These are phyloP conservation scores for Gautieria morchelliformis DNA, from an alignment of 768 basidiomycete species.

Conservation along the genomic window DNA sequence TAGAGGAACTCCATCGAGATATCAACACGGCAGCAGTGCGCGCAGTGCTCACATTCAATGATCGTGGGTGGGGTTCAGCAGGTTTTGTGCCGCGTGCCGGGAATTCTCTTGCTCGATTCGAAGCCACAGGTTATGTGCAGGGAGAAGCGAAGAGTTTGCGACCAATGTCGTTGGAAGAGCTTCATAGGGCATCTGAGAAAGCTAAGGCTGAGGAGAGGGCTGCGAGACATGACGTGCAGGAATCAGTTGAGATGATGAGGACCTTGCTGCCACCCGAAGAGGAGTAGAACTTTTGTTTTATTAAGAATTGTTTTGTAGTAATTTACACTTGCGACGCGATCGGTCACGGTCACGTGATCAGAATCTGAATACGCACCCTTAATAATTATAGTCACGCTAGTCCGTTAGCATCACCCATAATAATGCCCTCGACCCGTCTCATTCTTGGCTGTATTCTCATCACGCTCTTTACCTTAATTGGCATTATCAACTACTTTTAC, in stretches of 20 bases:
- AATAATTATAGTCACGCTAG: neutral
- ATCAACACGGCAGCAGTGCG: conserved; percentile 84
- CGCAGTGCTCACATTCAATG: conserved; percentile 74
- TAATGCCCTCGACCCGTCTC: conserved; percentile 19
- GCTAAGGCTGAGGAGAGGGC: conserved; percentile 64
- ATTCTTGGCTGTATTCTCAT: conserved; percentile 15
- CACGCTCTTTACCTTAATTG: conserved; percentile 7
- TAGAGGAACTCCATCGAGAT: conserved; percentile 83
- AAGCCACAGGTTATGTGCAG: conserved; percentile 49
- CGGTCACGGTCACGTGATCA: neutral
- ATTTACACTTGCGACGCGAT: neutral
- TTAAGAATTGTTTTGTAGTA: neutral
- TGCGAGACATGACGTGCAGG: conserved; percentile 66
- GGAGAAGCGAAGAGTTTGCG: conserved; percentile 29
- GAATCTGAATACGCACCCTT: neutral
- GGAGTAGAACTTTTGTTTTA: neutral
- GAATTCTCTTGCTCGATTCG: conserved; percentile 58
- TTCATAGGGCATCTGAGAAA: conserved; percentile 62
- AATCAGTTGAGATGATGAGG: conserved; percentile 64
- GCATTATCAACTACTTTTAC: neutral
- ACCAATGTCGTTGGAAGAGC: conserved; percentile 57
- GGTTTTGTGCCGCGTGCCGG: conserved; percentile 59
- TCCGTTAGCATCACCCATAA: conserved; percentile 6
- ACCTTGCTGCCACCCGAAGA: conserved; percentile 31
- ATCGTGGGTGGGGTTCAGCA: conserved; percentile 72